A percentile compares a stretch with the other conserved stretches of the same genome.
Conservation (phyloP, 108 stramenopile genomes). For the Nitzschia sp. region DNA sequence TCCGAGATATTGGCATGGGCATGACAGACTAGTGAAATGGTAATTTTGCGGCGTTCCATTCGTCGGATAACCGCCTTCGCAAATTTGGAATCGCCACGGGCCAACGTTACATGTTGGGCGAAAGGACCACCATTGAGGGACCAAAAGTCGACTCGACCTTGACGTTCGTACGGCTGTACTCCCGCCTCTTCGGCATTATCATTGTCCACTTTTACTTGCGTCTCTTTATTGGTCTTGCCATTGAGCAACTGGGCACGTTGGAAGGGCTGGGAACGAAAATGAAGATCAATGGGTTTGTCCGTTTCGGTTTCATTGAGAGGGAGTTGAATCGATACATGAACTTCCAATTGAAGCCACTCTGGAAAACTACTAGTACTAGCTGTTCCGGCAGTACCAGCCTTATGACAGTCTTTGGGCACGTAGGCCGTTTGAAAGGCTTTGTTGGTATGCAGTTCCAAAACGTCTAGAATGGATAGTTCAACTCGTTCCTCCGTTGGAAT, state of each 20-base stretch:
- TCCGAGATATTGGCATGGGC: neutral
- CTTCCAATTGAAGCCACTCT: neutral
- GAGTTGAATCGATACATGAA: constrained; percentile 26
- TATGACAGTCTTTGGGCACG: neutral
- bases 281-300: constrained; percentile 11
- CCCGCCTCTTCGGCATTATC: no score
- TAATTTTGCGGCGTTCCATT: constrained; percentile 30
- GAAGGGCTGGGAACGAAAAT: neutral
- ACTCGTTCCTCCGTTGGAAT: constrained; percentile 23
- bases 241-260: neutral
- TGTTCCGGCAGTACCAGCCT: no score
- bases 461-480: constrained; percentile 24
- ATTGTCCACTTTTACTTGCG: neutral
- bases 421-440: constrained; percentile 5
- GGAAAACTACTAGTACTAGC: neutral
- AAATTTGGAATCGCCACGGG: constrained; percentile 26
- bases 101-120: constrained; percentile 12
- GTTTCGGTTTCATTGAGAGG: constrained; percentile 22
- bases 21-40: constrained; percentile 5
- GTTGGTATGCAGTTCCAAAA: constrained; percentile 24
- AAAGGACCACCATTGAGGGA: neutral
- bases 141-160: neutral
- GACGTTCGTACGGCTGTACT: no score
- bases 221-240: neutral
- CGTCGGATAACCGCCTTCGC: constrained; percentile 22